Evolutionary conservation across 1,284 basidiomycete genomes (phyloP).

Genomic region (Fereydounia khargensis): DNA sequence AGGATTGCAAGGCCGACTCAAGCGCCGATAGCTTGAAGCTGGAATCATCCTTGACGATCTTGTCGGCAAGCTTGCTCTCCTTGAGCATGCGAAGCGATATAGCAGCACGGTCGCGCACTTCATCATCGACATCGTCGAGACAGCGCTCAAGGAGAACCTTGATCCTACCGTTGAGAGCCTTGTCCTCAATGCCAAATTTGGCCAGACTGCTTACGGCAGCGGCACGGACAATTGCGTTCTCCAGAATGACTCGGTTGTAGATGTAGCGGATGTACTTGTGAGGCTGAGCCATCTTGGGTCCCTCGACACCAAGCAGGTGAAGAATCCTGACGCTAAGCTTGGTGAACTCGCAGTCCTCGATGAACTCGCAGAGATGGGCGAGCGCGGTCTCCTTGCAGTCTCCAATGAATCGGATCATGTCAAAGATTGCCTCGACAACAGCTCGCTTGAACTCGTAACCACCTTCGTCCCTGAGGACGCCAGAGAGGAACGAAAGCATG

Average conservation of each 20-base stretch:
- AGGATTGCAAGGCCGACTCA: slow-evolving; percentile 43
- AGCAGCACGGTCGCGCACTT: slow-evolving; percentile 95
- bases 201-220: slow-evolving; percentile 92
- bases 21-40: slow-evolving; percentile 49
- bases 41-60: slow-evolving; percentile 84
- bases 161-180: slow-evolving; percentile 77
- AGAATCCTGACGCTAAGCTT: slow-evolving; percentile 97
- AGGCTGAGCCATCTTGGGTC: slow-evolving; percentile 89
- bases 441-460: slow-evolving; percentile 99
- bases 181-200: slow-evolving; percentile 89
- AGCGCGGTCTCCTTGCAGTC: slow-evolving; percentile 86
- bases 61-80: slow-evolving; percentile 75
- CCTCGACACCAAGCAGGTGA: slow-evolving; percentile 90
- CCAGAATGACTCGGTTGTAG: slow-evolving; percentile 97
- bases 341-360: slow-evolving; percentile 99
- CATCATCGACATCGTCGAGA: slow-evolving; percentile 96
- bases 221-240: slow-evolving; percentile 95
- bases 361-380: slow-evolving; percentile 99
- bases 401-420: slow-evolving; percentile 97
- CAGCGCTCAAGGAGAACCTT: slow-evolving; percentile 72
- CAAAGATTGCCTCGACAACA: slow-evolving; percentile 98
- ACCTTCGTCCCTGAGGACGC: slow-evolving; percentile 68
- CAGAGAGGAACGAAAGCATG: slow-evolving; percentile 63
- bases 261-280: slow-evolving; percentile 99
- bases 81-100: slow-evolving; percentile 77